These are phyloP conservation scores for Tetrahymena malaccensis DNA, from an alignment of 73 alveolate species.

Conservation along the genomic window DNA sequence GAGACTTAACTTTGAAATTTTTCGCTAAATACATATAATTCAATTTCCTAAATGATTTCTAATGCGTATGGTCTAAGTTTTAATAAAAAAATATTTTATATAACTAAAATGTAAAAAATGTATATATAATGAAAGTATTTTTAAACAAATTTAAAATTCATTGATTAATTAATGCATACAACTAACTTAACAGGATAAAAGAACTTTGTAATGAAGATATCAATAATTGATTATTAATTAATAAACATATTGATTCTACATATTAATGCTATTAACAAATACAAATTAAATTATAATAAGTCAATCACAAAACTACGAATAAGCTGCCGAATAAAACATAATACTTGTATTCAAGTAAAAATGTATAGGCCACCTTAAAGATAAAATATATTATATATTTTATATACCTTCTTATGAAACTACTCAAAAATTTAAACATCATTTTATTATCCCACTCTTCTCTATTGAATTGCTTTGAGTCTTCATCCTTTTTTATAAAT, in stretches of 20 bases:
- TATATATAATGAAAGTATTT: not conserved
- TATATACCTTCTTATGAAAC: not conserved
- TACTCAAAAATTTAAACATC: not conserved
- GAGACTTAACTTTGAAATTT: not conserved
- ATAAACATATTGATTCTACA: not conserved
- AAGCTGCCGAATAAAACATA: not conserved
- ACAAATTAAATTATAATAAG: not conserved
- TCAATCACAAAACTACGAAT: not conserved
- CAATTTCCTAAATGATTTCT: not conserved
- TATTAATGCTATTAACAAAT: not conserved
- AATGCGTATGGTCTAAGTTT: not conserved
- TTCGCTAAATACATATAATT: not conserved
- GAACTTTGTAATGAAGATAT: not conserved
- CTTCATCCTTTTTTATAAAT: not conserved
- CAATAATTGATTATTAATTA: not conserved
- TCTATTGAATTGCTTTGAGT: not conserved
- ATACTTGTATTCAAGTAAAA: not conserved
- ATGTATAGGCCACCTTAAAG: not conserved
- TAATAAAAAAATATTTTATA: not conserved
- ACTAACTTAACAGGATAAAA: too few species aligned
- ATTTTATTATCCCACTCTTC: not conserved
- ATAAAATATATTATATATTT: not conserved
- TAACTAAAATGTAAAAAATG: not conserved
- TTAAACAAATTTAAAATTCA: not conserved
- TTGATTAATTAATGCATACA: not conserved